phyloP scores from a whole-genome alignment of 305 asterid genomes.

The Fraxinus latifolia region DNA sequence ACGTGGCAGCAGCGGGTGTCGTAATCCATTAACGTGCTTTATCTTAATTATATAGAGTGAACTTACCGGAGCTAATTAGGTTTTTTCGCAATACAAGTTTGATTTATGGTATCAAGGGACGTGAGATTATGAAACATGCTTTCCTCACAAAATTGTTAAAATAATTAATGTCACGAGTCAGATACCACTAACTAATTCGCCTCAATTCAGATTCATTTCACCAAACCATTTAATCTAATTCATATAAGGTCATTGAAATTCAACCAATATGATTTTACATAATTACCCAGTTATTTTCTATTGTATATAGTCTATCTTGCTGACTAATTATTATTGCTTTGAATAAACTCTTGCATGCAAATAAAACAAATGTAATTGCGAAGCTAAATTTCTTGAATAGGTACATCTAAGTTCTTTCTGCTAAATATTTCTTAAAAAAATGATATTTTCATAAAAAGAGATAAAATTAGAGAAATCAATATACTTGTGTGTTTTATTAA shows the following conservation, averaged over 20 bases:
- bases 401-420: no score
- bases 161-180: constrained; percentile 25
- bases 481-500: no score
- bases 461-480: no score
- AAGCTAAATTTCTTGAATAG: neutral
- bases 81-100: neutral
- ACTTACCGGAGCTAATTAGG: neutral
- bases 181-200: constrained; percentile 29
- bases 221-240: no score
- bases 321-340: neutral
- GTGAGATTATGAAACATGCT: neutral
- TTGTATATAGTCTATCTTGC: neutral
- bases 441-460: no score
- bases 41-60: neutral
- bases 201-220: neutral
- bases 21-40: neutral
- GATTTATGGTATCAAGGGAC: neutral
- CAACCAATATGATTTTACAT: neutral
- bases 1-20: neutral
- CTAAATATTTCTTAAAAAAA: no score
- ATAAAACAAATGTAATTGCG: neutral
- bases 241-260: neutral
- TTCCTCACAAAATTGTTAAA: neutral
- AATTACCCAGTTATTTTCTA: neutral
- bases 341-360: neutral